Evolutionary conservation across 1,139 yeast species (phyloP), one percentile per base, ranked within the genome.

Genomic region (Tardiomyces blankii): DNA sequence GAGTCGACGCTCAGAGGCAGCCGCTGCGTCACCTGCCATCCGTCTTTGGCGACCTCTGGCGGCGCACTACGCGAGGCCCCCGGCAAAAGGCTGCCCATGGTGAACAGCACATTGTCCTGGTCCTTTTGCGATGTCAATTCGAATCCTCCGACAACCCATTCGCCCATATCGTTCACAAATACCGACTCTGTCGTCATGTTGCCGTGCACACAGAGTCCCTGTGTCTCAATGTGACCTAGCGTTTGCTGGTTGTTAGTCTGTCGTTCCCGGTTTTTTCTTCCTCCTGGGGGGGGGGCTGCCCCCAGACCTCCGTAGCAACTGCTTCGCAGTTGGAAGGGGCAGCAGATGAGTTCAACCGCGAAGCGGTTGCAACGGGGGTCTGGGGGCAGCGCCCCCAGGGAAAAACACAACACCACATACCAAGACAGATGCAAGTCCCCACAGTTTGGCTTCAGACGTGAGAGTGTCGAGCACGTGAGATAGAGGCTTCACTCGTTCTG

Each of bases 111-210:
- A 13, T 54, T 51, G n/a, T 60, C 63, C 40, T 54, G 54, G 38
- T 52, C 59, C 21, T 49, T 54, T 11, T 55, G 47, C n/a, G 54
- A 47, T 7, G 82, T 73, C 3, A 84, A 63, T 61, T 89, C 97
- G 56, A 88, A 77, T 1, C 96, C 96, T 52, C 85, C 84, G 23
- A 89, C 61, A 49, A 80, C 82, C 93, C 95, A 86, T 57, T 85
- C 95, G 8, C 96, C 95, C 39, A 70, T 60, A 19, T 71, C 74
- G 47, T 75, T 82, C 13, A 86, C 78, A 61, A 66, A 87, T 0
- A 89, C 72, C 0, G 85, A 75, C 39, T 74, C 71, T 27, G 67
- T 55, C 50, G 75, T 71, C 38, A 88, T 57, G 49, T 79, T 78
- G 1, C 89, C 91, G 55, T 85, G 83, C 2, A 82, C 67, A 27